Evolutionary conservation across 1,284 basidiomycete genomes (phyloP).

Genomic region (Vanrija sp.): DNA sequence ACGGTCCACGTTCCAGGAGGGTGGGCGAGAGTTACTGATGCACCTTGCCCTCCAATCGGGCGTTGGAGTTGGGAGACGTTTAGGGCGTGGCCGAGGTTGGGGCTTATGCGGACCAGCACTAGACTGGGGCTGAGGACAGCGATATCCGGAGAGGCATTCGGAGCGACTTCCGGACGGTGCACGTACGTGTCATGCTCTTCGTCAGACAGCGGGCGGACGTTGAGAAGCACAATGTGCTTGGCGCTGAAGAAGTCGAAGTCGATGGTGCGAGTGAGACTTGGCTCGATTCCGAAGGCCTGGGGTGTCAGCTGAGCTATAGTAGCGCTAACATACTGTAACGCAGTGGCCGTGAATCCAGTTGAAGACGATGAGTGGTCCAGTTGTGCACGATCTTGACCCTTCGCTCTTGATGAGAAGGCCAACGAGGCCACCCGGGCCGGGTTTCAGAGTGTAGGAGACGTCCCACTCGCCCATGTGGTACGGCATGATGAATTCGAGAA

Average conservation of each 20-base stretch:
- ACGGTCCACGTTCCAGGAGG: no score
- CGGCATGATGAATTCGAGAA: constrained; percentile 4
- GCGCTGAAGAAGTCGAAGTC: constrained; percentile 24
- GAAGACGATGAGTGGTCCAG: background rate
- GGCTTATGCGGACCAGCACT: no score
- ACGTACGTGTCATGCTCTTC: no score
- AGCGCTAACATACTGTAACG: background rate
- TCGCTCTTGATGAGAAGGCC: background rate
- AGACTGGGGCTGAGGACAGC: no score
- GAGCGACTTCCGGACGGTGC: no score
- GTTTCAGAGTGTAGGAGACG: background rate
- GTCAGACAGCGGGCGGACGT: background rate
- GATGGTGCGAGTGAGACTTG: background rate
- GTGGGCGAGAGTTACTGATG: no score
- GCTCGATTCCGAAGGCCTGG: no score
- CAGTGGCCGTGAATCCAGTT: constrained; percentile 1
- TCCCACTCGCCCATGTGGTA: background rate
- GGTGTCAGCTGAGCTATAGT: no score
- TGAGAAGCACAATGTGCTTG: background rate
- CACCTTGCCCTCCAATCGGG: no score
- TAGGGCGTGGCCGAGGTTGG: no score
- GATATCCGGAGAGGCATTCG: no score
- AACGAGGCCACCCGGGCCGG: background rate
- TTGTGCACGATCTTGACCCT: background rate
- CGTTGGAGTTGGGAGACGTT: no score